Percentiles rank a stretch among this genome's conserved stretches.
These are phyloP conservation scores for Dictyostelium capitatum DNA, from an alignment of 78 protist genomes.

Conservation along the genomic window DNA sequence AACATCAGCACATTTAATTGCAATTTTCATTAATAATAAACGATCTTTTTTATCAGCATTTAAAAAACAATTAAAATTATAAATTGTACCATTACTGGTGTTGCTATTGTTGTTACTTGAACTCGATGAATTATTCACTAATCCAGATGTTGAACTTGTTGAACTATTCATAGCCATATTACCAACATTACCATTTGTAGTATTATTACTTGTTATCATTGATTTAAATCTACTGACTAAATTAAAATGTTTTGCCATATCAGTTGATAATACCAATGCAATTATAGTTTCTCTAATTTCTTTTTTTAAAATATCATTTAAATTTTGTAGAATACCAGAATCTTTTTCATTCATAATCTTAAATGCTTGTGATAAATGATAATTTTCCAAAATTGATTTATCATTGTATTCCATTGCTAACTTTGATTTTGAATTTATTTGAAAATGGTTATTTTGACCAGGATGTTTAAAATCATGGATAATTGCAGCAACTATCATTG, in stretches of 20 bases:
- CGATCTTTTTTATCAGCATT: constrained; percentile 41
- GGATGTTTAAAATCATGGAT: constrained; percentile 85
- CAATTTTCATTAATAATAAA: constrained; percentile 52
- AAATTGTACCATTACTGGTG: background rate
- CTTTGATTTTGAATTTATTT: constrained; percentile 28
- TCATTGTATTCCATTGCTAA: constrained; percentile 85
- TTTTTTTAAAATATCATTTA: background rate
- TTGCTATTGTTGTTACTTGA: background rate
- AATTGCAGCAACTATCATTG: constrained; percentile 78
- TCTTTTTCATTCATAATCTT: background rate
- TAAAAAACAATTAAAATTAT: background rate
- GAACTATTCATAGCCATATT: background rate
- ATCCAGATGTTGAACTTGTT: background rate
- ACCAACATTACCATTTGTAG: too few relatives aligned
- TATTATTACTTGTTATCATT: background rate
- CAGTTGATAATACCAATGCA: constrained; percentile 69
- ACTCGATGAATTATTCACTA: background rate
- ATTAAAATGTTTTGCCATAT: constrained; percentile 77
- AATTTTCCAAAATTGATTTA: constrained; percentile 75
- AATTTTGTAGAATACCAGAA: constrained; percentile 6
- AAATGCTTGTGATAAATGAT: constrained; percentile 56
- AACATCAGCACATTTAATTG: constrained; percentile 75
- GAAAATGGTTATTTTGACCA: constrained; percentile 75
- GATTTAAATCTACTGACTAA: constrained; percentile 37
- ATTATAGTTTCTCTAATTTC: constrained; percentile 37